Evolutionary conservation across 1,284 basidiomycete species (phyloP).

Genomic region (Mycosarcoma mackinlayi): DNA sequence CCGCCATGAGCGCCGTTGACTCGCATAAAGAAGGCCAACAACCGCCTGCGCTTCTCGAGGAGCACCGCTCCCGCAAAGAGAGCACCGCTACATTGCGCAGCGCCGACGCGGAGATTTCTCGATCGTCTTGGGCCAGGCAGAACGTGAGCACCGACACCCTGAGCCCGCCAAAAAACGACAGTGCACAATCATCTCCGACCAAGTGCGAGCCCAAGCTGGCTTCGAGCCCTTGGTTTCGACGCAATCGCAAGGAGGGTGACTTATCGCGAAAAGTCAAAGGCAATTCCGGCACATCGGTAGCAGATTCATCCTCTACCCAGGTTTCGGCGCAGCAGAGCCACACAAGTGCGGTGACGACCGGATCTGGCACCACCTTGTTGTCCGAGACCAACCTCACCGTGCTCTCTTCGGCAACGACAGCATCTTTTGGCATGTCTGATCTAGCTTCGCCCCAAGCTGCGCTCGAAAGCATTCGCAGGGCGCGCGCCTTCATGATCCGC

Average conservation of each 20-base stretch:
- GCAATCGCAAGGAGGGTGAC: constrained; percentile 20
- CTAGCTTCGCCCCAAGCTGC: constrained; percentile 36
- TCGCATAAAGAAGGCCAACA: constrained; percentile 9
- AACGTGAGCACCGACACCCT: constrained; percentile 49
- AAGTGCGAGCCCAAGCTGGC: constrained; percentile 14
- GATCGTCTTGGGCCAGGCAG: constrained; percentile 20
- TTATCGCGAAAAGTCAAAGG: constrained; percentile 8
- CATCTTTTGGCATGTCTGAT: constrained; percentile 46
- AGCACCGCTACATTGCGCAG: constrained; percentile 28
- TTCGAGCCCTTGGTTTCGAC: constrained; percentile 25
- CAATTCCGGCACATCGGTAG: constrained; percentile 2
- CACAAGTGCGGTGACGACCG: constrained; percentile 32
- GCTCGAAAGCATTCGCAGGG: constrained; percentile 50
- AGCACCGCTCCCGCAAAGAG: constrained; percentile 27
- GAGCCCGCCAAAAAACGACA: constrained; percentile 15
- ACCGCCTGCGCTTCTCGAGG: background rate
- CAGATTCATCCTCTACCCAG: constrained; percentile 17
- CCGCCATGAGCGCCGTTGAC: constrained; percentile 47
- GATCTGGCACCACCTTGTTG: constrained; percentile 32
- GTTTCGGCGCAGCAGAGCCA: constrained; percentile 28
- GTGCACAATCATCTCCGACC: constrained; percentile 11
- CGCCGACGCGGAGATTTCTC: constrained; percentile 13
- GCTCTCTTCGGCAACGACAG: constrained; percentile 21
- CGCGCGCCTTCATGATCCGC: constrained; percentile 45
- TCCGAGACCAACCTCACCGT: constrained; percentile 32